phyloP scores from a whole-genome alignment of 2,329 filamentous ascomycete species.

The Aspergillus fijiensis region DNA sequence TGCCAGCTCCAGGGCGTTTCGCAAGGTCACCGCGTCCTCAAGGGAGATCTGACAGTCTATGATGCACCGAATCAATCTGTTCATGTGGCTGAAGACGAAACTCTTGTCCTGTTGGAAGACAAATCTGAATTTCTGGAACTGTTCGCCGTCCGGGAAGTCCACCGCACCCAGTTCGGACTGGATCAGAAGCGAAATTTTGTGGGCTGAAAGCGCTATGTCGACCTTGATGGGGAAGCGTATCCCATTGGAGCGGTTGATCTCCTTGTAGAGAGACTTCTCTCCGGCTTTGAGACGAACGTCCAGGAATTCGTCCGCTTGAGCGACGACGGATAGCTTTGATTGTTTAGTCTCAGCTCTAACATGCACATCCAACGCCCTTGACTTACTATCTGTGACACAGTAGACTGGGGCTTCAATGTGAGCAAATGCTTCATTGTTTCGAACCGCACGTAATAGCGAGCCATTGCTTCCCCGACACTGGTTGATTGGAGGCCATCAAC shows the following conservation, averaged over 20 bases:
- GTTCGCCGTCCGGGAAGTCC: conserved; percentile 61
- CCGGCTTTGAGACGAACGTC: conserved; percentile 68
- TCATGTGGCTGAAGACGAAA: conserved; percentile 66
- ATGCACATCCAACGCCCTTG: not conserved
- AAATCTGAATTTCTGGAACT: conserved; percentile 53
- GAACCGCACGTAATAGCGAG: conserved; percentile 76
- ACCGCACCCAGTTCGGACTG: conserved; percentile 70
- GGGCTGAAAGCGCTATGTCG: conserved; percentile 62
- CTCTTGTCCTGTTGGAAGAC: conserved; percentile 62
- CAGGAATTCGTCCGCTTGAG: conserved; percentile 69
- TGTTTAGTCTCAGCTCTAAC: conserved; percentile 11
- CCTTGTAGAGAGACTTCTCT: conserved; percentile 69
- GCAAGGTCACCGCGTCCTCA: conserved; percentile 66
- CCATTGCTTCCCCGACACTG: conserved; percentile 76
- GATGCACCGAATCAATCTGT: conserved; percentile 70
- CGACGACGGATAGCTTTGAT: conserved; percentile 62
- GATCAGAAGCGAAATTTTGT: conserved; percentile 77
- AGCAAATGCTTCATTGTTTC: conserved; percentile 74
- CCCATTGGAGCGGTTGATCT: conserved; percentile 66
- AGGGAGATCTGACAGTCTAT: conserved; percentile 67
- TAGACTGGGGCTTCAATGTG: conserved; percentile 59
- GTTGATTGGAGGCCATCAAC: conserved; percentile 59
- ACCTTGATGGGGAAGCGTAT: conserved; percentile 72
- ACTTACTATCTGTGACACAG: conserved; percentile 65
- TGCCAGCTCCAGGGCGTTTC: conserved; percentile 72